A percentile compares a stretch with the other conserved stretches of the same genome.
These are phyloP conservation scores for Epichloe uncinata DNA, from an alignment of 2,329 filamentous ascomycete genomes.

Conservation along the genomic window DNA sequence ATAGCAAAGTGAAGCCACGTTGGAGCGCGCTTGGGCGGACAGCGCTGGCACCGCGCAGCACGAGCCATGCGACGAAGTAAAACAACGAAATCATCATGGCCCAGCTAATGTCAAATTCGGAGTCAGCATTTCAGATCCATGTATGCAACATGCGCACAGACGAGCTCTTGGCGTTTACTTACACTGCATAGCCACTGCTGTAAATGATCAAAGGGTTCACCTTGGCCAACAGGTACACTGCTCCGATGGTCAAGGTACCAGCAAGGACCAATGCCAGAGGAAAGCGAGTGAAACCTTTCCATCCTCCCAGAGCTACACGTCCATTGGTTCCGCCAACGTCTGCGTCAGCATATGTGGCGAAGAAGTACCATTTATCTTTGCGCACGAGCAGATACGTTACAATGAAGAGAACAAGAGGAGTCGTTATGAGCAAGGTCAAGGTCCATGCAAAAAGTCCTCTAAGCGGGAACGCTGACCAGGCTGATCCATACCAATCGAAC, in stretches of 20 bases:
- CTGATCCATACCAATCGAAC: conserved; percentile 81
- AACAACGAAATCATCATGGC: conserved; percentile 74
- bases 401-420: conserved; percentile 58
- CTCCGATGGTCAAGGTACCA: conserved; percentile 52
- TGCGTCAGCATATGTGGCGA: conserved; percentile 47
- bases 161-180: conserved; percentile 11
- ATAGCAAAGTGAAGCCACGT: conserved; percentile 65
- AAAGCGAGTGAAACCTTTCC: conserved; percentile 73
- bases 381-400: conserved; percentile 56
- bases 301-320: conserved; percentile 54
- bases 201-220: conserved; percentile 87
- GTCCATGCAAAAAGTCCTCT: conserved; percentile 81
- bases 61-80: conserved; percentile 69
- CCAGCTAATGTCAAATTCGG: conserved; percentile 36
- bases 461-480: conserved; percentile 66
- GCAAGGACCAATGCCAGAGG: conserved; percentile 62
- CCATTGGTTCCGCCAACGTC: conserved; percentile 46
- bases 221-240: conserved; percentile 65
- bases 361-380: conserved; percentile 78
- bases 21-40: conserved; percentile 78
- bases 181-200: conserved; percentile 71
- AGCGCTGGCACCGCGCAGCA: conserved; percentile 65
- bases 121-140: conserved; percentile 8
- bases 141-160: neutral
- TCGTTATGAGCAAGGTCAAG: conserved; percentile 66